Percentiles rank a stretch among this genome's conserved stretches.
These are phyloP conservation scores for Fusarium sp. DNA, from an alignment of 2,329 filamentous ascomycete species.

Conservation along the genomic window DNA sequence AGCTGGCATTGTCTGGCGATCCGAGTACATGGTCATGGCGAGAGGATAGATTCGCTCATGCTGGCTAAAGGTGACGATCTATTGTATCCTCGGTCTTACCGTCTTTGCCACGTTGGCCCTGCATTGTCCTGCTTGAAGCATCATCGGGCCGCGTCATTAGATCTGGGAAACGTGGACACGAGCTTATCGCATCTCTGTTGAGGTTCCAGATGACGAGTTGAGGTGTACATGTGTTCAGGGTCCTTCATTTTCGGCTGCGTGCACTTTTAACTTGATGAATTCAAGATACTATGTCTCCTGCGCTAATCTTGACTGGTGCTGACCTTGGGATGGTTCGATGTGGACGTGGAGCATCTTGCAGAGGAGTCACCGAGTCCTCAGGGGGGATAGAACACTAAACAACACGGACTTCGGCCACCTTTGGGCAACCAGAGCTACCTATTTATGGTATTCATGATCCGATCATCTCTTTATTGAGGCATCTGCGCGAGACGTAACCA, in stretches of 20 bases:
- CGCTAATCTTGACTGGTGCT: too few relatives aligned
- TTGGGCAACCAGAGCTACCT: neutral
- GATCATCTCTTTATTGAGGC: neutral
- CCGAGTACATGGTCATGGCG: neutral
- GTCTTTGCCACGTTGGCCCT: neutral
- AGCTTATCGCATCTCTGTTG: slow-evolving; percentile 26
- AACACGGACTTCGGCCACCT: too few relatives aligned
- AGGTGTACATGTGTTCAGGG: slow-evolving; percentile 10
- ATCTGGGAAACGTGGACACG: neutral
- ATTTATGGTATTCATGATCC: neutral
- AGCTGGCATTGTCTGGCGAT: neutral
- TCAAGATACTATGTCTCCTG: too few relatives aligned
- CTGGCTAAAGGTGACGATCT: neutral
- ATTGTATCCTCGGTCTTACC: neutral
- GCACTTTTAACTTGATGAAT: too few relatives aligned
- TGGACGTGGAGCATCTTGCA: neutral
- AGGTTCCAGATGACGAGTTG: slow-evolving; percentile 19
- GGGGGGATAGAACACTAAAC: too few relatives aligned
- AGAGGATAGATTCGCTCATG: neutral
- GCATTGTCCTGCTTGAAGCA: neutral
- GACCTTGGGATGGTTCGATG: too few relatives aligned
- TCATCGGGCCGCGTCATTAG: slow-evolving; percentile 14
- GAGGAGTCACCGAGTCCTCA: too few relatives aligned
- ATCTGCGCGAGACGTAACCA: slow-evolving; percentile 17
- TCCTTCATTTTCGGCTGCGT: neutral